Evolutionary conservation across 108 stramenopile genomes (phyloP).

Genomic region (Epipyxis sp.): DNA sequence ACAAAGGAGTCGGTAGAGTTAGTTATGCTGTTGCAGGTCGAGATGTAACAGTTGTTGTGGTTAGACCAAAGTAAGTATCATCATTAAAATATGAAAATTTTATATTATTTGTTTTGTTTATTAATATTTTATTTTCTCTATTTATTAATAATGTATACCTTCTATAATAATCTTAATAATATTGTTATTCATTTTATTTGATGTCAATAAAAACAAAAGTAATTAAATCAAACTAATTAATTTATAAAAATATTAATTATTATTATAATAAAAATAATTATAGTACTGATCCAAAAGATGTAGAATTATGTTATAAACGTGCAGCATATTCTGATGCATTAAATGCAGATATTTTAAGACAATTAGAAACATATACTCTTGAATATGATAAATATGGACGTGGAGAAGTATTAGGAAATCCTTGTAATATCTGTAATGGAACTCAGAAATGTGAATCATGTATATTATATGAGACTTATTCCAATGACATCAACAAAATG

Average conservation of each 20-base stretch:
- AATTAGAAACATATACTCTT: slow-evolving; percentile 53
- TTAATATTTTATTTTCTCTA: too few species aligned
- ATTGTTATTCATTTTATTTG: too few species aligned
- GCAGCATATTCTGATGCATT: slow-evolving; percentile 54
- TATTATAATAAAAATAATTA: too few species aligned
- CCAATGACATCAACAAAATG: slow-evolving; percentile 45
- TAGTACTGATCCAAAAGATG: slow-evolving; percentile 44
- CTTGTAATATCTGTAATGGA: slow-evolving; percentile 44
- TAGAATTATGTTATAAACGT: slow-evolving; percentile 54
- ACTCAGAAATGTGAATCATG: slow-evolving; percentile 51
- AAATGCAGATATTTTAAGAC: slow-evolving; percentile 59
- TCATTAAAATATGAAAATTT: too few species aligned
- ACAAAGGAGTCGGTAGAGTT: slow-evolving; percentile 39
- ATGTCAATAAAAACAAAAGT: too few species aligned
- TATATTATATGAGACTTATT: slow-evolving; percentile 40
- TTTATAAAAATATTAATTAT: too few species aligned
- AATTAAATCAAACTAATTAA: too few species aligned
- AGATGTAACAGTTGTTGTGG: slow-evolving; percentile 57
- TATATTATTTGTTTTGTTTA: too few species aligned
- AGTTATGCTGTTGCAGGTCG: slow-evolving; percentile 48
- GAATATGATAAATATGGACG: slow-evolving; percentile 55
- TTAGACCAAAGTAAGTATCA: too few species aligned
- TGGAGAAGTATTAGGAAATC: slow-evolving; percentile 38
- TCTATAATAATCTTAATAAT: too few species aligned
- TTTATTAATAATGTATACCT: too few species aligned